Evolutionary conservation across 495 filamentous ascomycete genomes (phyloP).

Genomic region (Ramalina intermedia): DNA sequence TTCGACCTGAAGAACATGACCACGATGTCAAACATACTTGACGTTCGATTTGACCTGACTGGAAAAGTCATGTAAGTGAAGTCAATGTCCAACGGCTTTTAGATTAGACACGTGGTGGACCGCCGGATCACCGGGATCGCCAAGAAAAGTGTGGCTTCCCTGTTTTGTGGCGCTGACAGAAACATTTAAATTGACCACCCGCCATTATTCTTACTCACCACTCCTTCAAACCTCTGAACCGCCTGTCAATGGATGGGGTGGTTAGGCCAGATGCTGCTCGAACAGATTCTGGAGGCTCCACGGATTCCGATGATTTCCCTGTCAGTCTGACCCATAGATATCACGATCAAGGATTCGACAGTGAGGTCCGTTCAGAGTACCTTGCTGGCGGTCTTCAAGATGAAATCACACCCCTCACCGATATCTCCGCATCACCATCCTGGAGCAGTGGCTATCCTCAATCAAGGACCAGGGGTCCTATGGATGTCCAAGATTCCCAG

Average conservation of each 20-base stretch:
- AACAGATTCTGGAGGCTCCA: slow-evolving; percentile 51
- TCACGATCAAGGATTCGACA: slow-evolving; percentile 26
- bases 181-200: too few species aligned
- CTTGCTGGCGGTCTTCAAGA: slow-evolving; percentile 23
- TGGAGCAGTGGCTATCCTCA: slow-evolving; percentile 11
- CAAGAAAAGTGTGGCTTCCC: too few species aligned
- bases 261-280: slow-evolving; percentile 29
- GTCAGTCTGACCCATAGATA: slow-evolving; percentile 29
- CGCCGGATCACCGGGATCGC: too few species aligned
- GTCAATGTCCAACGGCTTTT: too few species aligned
- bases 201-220: too few species aligned
- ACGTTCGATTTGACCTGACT: too few species aligned
- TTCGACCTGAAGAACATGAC: too few species aligned
- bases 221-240: too few species aligned
- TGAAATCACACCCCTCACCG: slow-evolving; percentile 18
- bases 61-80: too few species aligned
- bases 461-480: slow-evolving; percentile 15
- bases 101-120: too few species aligned
- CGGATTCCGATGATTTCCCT: slow-evolving; percentile 44
- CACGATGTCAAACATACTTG: too few species aligned
- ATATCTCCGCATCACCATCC: slow-evolving; percentile 15
- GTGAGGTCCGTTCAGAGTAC: slow-evolving; percentile 26
- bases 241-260: slow-evolving; percentile 24
- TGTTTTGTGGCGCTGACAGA: too few species aligned
- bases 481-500: slow-evolving; percentile 11